Percentiles rank a stretch among this genome's conserved stretches.
Conservation (phyloP, 2,329 filamentous ascomycete species). For the Beauveria sp. region DNA sequence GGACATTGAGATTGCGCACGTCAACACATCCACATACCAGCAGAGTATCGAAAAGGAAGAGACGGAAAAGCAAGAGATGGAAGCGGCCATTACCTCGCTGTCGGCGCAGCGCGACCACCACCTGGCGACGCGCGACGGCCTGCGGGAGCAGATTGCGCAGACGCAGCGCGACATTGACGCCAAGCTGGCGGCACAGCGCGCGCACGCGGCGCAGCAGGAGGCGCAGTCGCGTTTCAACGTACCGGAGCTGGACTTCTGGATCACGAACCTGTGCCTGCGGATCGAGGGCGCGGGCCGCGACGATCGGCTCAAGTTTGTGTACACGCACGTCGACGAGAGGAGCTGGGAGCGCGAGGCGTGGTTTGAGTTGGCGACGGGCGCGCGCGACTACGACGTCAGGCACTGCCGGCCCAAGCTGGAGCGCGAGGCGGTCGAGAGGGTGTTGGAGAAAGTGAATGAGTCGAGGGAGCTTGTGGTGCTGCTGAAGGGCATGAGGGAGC, state of each 20-base stretch:
- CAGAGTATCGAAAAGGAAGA: conserved; percentile 70
- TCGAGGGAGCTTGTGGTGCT: conserved; percentile 62
- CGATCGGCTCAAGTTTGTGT: conserved; percentile 85
- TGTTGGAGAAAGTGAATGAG: conserved; percentile 77
- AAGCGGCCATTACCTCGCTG: conserved; percentile 51
- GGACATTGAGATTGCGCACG: conserved; percentile 74
- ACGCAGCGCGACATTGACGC: conserved; percentile 64
- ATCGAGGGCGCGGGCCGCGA: conserved; percentile 84
- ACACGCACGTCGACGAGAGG: conserved; percentile 75
- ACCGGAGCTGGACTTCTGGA: conserved; percentile 94
- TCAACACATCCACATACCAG: conserved; percentile 63
- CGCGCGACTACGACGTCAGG: conserved; percentile 76
- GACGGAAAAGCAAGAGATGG: conserved; percentile 70
- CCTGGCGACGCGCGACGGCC: conserved; percentile 45
- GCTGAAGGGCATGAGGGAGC: conserved; percentile 73
- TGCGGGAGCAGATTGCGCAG: conserved; percentile 55
- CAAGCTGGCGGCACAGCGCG: conserved; percentile 62
- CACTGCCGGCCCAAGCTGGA: conserved; percentile 78
- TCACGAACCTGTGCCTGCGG: conserved; percentile 76
- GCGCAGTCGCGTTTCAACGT: conserved; percentile 81
- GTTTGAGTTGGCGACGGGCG: conserved; percentile 82
- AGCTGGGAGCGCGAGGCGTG: conserved; percentile 85
- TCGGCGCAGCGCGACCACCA: conserved; percentile 54
- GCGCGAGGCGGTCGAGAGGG: conserved; percentile 65
- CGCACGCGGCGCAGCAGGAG: conserved; percentile 67